Base-by-base conservation (phyloP, 106 monocot genomes). In the Dendrobium officinale region DNA sequence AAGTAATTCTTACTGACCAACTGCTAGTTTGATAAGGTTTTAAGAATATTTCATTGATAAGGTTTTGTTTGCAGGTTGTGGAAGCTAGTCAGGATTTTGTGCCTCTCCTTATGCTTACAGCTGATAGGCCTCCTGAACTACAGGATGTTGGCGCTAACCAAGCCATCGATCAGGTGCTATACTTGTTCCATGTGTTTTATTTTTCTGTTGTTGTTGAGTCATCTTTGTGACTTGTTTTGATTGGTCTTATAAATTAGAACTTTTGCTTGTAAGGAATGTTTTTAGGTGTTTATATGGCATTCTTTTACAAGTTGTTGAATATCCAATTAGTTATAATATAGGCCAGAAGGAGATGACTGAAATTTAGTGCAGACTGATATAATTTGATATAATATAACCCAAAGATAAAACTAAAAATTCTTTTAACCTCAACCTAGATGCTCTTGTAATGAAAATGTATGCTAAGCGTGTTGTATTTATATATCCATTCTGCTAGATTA, bases 111-210 rank as follows among this genome's bases (percentile, higher is more conserved):
- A 67, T 96, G 83, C 87, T 96, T 33, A 96, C 93, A 77, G 96
- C 96, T 79, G 96, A 96, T 84, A 91, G 96, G 17, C 96, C 96
- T 82, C 90, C 93, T 55, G 96, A 96, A 81, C 79, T 93, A 73
- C 90, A 81, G 15, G 91, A 88, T 83, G 75, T 61, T 37, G 96
- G 96, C 42, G 96, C 93, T 48, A 93, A 93, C 78, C 96, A 96
- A 86, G 78, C 96, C 6, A 96, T 96, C 75, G 86, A 96, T 87
- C 96, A 96, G 91, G 96, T 96, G 33, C 55, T 9, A 22, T n/a
- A 41, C 20, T 31, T 74, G 7, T 74, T 11, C 20, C 19, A 51
- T 74, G 26, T n/a, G 5, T 74, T 42, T 74, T 42, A 19, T 42
- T 74, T n/a, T 74, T 73, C 20, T 15, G 27, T 16, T 72, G 15